Conservation (phyloP, 179 eudicot genomes). For the Amaranthus tricolor region DNA sequence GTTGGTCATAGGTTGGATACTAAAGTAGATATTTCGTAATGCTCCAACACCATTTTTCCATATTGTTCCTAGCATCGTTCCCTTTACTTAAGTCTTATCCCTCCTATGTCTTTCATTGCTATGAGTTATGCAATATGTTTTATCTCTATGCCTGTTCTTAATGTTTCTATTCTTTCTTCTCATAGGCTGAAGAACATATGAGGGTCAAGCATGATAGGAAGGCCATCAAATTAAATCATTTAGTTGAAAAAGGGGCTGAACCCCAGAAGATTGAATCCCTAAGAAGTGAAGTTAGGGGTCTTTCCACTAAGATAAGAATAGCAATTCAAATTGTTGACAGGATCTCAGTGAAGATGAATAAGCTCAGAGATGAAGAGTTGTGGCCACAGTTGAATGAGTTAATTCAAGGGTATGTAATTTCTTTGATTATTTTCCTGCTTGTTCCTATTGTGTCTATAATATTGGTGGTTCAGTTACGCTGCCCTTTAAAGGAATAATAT, state of each 20-base stretch:
- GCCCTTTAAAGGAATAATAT: not conserved
- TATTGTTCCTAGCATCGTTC: no score
- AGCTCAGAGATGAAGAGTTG: slow-evolving; percentile 85
- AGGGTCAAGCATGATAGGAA: slow-evolving; percentile 78
- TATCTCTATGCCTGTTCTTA: not conserved
- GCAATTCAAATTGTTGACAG: slow-evolving; percentile 90
- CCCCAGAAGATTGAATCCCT: slow-evolving; percentile 66
- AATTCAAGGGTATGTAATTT: slow-evolving; percentile 70
- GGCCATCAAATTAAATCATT: slow-evolving; percentile 46
- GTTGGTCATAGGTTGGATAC: no score
- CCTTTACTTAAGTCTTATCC: no score
- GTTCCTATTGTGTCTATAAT: not conserved
- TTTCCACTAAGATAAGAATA: slow-evolving; percentile 87
- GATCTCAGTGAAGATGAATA: slow-evolving; percentile 77
- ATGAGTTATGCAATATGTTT: not conserved
- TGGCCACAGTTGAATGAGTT: slow-evolving; percentile 84
- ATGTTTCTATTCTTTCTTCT: not conserved
- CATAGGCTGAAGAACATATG: slow-evolving; percentile 90
- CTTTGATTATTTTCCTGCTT: not conserved
- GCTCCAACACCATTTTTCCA: no score
- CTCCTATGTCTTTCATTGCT: not conserved
- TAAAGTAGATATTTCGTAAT: no score
- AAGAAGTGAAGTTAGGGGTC: slow-evolving; percentile 54
- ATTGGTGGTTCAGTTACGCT: not conserved
- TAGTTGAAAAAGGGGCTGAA: slow-evolving; percentile 88